These are phyloP conservation scores for Diaporthe sp. DNA, from an alignment of 2,329 filamentous ascomycete genomes.

Conservation along the genomic window DNA sequence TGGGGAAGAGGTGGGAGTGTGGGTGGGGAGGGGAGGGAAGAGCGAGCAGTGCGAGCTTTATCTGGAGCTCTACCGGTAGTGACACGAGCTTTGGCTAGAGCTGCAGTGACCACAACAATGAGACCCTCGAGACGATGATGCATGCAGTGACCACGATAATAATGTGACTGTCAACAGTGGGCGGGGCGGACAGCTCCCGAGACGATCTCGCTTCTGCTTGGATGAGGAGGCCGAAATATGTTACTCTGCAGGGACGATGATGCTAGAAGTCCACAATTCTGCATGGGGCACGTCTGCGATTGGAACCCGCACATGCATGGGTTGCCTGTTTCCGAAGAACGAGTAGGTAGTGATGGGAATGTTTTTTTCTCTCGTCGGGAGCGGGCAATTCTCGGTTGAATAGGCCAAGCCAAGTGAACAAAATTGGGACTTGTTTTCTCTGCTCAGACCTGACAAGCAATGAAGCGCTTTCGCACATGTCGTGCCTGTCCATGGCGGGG, in stretches of 20 bases:
- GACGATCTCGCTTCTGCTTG: conserved; percentile 24
- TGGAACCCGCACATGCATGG: conserved; percentile 4
- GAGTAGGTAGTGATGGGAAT: not conserved
- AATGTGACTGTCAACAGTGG: not conserved
- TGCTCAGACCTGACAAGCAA: not conserved
- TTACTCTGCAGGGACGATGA: conserved; percentile 31
- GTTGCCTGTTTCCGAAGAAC: not conserved
- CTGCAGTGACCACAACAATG: conserved; percentile 6
- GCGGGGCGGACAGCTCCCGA: conserved; percentile 14
- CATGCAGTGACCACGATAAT: conserved; percentile 7
- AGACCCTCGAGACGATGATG: not conserved
- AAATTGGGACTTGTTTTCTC: not conserved
- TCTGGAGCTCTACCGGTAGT: not conserved
- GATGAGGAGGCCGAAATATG: conserved; percentile 22
- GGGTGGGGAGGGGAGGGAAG: not conserved
- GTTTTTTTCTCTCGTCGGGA: not conserved
- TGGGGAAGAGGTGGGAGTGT: not conserved
- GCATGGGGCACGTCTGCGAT: not conserved
- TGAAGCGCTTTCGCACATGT: conserved; percentile 1
- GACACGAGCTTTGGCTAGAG: conserved; percentile 15
- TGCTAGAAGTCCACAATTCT: conserved; percentile 19
- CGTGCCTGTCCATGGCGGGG: conserved; percentile 7
- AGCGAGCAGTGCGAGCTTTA: conserved; percentile 2
- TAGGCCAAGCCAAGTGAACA: not conserved
- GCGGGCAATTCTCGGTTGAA: conserved; percentile 28